These are phyloP conservation scores for Obba rivulosa DNA, from an alignment of 768 basidiomycete species.

Conservation along the genomic window DNA sequence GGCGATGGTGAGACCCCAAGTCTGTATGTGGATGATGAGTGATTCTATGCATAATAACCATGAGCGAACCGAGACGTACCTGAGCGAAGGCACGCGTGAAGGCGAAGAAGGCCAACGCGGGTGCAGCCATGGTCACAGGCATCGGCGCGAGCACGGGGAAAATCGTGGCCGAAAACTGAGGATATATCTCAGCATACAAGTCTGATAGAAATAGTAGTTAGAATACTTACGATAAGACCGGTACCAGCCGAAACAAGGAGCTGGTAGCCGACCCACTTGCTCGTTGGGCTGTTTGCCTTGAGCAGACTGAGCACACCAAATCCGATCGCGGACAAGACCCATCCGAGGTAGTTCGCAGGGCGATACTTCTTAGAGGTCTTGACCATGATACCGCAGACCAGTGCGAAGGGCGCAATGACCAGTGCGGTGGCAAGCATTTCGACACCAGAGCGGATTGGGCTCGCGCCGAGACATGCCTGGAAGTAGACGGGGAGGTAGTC, in stretches of 20 bases:
- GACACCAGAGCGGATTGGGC: constrained; percentile 33
- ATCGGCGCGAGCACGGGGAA: constrained; percentile 32
- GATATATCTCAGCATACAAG: neutral
- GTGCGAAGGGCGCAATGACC: constrained; percentile 32
- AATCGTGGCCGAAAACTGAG: constrained; percentile 11
- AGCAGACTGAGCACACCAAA: constrained; percentile 31
- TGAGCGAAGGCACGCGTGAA: constrained; percentile 21
- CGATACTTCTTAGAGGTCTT: constrained; percentile 28
- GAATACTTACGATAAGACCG: constrained; percentile 13
- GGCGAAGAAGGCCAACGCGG: constrained; percentile 31
- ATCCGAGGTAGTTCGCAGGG: constrained; percentile 30
- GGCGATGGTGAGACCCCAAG: constrained; percentile 33
- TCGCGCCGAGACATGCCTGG: constrained; percentile 36
- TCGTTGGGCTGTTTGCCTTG: constrained; percentile 12
- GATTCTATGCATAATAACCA: too few relatives aligned
- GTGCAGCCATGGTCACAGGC: constrained; percentile 26
- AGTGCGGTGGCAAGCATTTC: constrained; percentile 30
- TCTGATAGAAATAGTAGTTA: neutral
- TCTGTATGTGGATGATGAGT: constrained; percentile 18
- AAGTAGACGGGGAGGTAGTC: constrained; percentile 42
- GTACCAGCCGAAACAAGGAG: constrained; percentile 12
- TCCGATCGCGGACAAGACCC: constrained; percentile 31
- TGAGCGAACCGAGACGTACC: too few relatives aligned
- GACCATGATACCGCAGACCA: constrained; percentile 30
- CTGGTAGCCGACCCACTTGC: constrained; percentile 16